A percentile compares a stretch with the other conserved stretches of the same genome.
Conservation (phyloP, 768 basidiomycete species). For the Kwoniella europaea region DNA sequence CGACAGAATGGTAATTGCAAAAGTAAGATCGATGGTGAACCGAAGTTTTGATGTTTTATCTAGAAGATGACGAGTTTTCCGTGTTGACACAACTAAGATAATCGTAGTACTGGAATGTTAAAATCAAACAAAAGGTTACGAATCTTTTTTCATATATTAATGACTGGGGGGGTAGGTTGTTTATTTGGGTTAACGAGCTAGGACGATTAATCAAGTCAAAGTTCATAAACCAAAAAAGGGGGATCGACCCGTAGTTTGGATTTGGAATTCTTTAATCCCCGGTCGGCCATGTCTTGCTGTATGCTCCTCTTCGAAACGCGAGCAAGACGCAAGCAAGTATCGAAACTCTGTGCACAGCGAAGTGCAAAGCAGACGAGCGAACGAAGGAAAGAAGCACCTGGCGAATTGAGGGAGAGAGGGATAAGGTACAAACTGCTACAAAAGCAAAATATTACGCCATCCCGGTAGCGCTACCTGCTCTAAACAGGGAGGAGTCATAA, state of each 20-base stretch:
- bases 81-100: not conserved
- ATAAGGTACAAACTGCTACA: not conserved
- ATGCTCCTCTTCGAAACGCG: too few species aligned
- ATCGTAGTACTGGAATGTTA: not conserved
- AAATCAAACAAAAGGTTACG: not conserved
- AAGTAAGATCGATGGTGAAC: not conserved
- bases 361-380: not conserved
- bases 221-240: conserved; percentile 12
- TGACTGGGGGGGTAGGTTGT: not conserved
- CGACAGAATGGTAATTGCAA: not conserved
- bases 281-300: too few species aligned
- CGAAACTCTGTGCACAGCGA: too few species aligned
- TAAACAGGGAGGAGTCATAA: not conserved
- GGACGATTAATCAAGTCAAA: conserved; percentile 10
- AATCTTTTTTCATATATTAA: too few species aligned
- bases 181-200: not conserved
- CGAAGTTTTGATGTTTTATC: not conserved
- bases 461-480: conserved; percentile 6
- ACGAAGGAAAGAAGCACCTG: not conserved
- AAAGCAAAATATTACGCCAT: conserved; percentile 11
- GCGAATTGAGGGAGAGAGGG: not conserved
- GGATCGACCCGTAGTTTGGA: conserved; percentile 15
- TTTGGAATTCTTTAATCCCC: conserved; percentile 5
- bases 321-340: too few species aligned
- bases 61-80: not conserved